phyloP scores from a whole-genome alignment of 257 asterid genomes.

The Plantago elongata region DNA sequence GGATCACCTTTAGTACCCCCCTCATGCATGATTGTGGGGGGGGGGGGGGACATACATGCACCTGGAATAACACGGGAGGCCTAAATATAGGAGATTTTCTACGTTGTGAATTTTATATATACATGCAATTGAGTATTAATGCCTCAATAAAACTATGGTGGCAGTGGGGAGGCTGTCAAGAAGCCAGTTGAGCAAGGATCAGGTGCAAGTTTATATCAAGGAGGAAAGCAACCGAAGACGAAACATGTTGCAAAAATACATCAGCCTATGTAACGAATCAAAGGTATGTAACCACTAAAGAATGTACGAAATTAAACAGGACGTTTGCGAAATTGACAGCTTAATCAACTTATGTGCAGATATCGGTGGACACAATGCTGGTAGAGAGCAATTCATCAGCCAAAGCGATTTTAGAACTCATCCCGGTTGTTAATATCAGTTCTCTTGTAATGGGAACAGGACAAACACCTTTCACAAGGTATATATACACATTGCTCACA shows the following conservation, averaged over 20 bases:
- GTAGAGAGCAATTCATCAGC: slow-evolving; percentile 68
- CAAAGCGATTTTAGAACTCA: slow-evolving; percentile 66
- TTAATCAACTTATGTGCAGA: slow-evolving; percentile 28
- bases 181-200: slow-evolving; percentile 67
- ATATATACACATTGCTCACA: not conserved
- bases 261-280: slow-evolving; percentile 56
- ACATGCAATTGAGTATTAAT: not conserved
- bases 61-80: too few relatives aligned
- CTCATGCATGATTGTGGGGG: too few relatives aligned
- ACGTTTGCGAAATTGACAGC: not conserved
- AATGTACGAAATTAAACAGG: not conserved
- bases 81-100: too few relatives aligned
- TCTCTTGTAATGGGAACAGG: slow-evolving; percentile 58
- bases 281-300: slow-evolving; percentile 29
- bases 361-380: slow-evolving; percentile 69
- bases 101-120: too few relatives aligned
- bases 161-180: slow-evolving; percentile 74
- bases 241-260: slow-evolving; percentile 52
- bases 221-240: slow-evolving; percentile 64
- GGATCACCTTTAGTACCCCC: too few relatives aligned
- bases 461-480: slow-evolving; percentile 49
- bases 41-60: too few relatives aligned
- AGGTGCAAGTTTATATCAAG: slow-evolving; percentile 46
- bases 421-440: slow-evolving; percentile 50
- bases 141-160: slow-evolving; percentile 2